These are phyloP conservation scores for Aureobasidium sp. DNA, from an alignment of 2,329 filamentous ascomycete genomes.

Conservation along the genomic window DNA sequence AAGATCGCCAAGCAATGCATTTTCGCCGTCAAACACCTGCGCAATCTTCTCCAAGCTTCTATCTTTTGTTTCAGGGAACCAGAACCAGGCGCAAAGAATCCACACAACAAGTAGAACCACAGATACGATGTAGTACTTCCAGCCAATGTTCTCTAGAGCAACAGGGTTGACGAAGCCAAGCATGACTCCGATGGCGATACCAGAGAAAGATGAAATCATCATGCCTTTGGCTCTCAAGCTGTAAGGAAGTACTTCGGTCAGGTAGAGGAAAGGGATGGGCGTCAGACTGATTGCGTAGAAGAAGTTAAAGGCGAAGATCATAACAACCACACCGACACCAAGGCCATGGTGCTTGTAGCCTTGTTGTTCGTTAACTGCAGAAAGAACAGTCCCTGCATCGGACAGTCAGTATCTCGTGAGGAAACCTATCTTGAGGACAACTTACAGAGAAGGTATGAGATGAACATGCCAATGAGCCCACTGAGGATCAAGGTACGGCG, in stretches of 20 bases:
- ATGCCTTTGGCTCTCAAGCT: neutral
- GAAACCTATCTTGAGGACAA: neutral
- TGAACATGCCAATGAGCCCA: constrained; percentile 41
- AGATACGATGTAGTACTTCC: constrained; percentile 52
- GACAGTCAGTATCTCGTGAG: neutral
- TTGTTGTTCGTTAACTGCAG: neutral
- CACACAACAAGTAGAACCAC: constrained; percentile 33
- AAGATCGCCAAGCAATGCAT: neutral
- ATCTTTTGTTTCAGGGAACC: constrained; percentile 27
- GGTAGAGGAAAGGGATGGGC: neutral
- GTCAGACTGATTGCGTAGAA: neutral
- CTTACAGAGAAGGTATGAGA: neutral
- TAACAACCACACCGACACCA: neutral
- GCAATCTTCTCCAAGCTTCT: constrained; percentile 45
- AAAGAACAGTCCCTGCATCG: neutral
- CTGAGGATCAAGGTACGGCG: constrained; percentile 38
- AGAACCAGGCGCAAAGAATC: constrained; percentile 28
- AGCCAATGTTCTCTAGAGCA: constrained; percentile 40
- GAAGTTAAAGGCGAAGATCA: neutral
- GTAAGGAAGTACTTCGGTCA: neutral
- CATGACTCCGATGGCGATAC: neutral
- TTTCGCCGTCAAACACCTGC: constrained; percentile 35
- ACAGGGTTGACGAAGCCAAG: constrained; percentile 44
- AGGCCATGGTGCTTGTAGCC: neutral
- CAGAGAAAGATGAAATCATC: neutral